Evolutionary conservation across 768 basidiomycete species (phyloP).

Genomic region (Hypholoma fasciculare): DNA sequence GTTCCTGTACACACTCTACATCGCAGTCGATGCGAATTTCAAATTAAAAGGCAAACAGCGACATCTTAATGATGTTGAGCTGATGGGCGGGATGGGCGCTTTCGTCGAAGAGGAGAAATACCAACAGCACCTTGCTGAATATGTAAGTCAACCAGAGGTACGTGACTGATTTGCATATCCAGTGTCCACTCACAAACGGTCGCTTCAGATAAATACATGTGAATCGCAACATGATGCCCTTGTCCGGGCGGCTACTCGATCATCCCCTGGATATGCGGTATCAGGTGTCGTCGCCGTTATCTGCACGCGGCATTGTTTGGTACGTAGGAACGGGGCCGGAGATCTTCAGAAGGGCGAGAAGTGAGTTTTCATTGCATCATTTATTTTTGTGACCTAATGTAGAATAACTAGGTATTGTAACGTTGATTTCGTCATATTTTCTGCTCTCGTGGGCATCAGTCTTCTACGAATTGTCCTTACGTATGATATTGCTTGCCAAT

Average conservation of each 20-base stretch:
- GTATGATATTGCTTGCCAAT: slow-evolving; percentile 17
- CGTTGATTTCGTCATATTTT: slow-evolving; percentile 14
- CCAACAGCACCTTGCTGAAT: not conserved
- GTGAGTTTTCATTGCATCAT: too few relatives aligned
- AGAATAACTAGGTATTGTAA: slow-evolving; percentile 19
- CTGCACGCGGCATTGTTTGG: slow-evolving; percentile 17
- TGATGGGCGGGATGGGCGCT: not conserved
- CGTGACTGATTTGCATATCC: not conserved
- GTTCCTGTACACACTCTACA: slow-evolving; percentile 6
- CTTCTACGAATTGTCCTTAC: slow-evolving; percentile 6
- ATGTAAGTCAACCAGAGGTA: slow-evolving; percentile 12
- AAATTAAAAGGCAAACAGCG: slow-evolving; percentile 12
- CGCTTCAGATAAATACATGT: slow-evolving; percentile 16
- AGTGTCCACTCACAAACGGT: too few relatives aligned
- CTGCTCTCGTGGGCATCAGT: not conserved
- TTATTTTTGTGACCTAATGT: too few relatives aligned
- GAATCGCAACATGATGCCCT: slow-evolving; percentile 14
- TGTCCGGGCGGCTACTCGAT: slow-evolving; percentile 5
- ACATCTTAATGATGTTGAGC: slow-evolving; percentile 1
- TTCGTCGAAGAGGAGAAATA: slow-evolving; percentile 1
- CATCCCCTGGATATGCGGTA: slow-evolving; percentile 9
- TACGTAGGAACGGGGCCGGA: slow-evolving; percentile 16
- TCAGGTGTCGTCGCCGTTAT: slow-evolving; percentile 8
- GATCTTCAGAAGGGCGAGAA: slow-evolving; percentile 24
- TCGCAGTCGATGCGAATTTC: slow-evolving; percentile 14